A percentile compares a stretch with the other conserved stretches of the same genome.
These are phyloP conservation scores for Puccinia coronata DNA, from an alignment of 1,284 basidiomycete genomes.

Conservation along the genomic window DNA sequence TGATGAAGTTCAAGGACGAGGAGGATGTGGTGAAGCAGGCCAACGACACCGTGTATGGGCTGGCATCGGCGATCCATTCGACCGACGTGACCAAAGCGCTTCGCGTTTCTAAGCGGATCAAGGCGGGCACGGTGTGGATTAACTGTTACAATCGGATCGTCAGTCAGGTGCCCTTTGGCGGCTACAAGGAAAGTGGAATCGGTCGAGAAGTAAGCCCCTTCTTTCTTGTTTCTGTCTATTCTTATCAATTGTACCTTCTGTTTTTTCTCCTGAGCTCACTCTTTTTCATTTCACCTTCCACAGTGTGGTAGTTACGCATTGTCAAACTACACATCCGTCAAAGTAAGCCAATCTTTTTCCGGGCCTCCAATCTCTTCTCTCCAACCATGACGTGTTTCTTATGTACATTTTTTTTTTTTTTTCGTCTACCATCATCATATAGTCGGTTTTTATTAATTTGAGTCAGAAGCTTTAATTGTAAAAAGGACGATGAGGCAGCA, in stretches of 20 bases:
- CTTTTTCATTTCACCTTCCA: neutral
- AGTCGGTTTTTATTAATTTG: conserved; percentile 32
- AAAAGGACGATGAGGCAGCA: too few species aligned
- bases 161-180: conserved; percentile 76
- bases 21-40: conserved; percentile 69
- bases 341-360: conserved; percentile 23
- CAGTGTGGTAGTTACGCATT: conserved; percentile 40
- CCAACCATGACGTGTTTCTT: neutral
- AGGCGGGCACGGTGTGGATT: conserved; percentile 80
- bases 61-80: conserved; percentile 83
- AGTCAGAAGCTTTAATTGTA: conserved; percentile 22
- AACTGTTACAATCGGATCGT: conserved; percentile 74
- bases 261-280: neutral
- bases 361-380: neutral
- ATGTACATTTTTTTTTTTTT: too few species aligned
- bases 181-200: conserved; percentile 69
- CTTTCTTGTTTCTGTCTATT: neutral
- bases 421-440: too few species aligned
- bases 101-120: conserved; percentile 71
- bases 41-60: conserved; percentile 80
- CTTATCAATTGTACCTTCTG: neutral
- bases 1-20: conserved; percentile 72
- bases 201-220: conserved; percentile 18
- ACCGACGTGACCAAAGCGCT: conserved; percentile 75
- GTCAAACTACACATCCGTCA: conserved; percentile 40